Evolutionary conservation across 1,284 basidiomycete genomes (phyloP).

Genomic region (Mycosarcoma maydis): DNA sequence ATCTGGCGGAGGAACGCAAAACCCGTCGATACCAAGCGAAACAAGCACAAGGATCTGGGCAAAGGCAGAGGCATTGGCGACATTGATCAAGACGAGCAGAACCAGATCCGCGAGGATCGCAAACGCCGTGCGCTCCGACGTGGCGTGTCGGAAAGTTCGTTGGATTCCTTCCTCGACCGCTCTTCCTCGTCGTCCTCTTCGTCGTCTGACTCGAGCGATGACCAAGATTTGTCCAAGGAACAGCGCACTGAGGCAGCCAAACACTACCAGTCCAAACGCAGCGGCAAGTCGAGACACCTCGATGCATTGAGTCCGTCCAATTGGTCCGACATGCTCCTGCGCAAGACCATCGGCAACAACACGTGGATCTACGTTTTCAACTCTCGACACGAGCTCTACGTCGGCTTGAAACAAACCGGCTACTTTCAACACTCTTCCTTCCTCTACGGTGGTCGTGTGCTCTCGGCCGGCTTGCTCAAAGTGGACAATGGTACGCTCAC

Average conservation of each 20-base stretch:
- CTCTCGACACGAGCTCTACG: slow-evolving; percentile 54
- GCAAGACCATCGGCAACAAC: slow-evolving; percentile 52
- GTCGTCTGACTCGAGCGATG: slow-evolving; percentile 30
- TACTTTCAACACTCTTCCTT: slow-evolving; percentile 61
- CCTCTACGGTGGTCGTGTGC: slow-evolving; percentile 56
- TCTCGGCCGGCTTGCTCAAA: slow-evolving; percentile 55
- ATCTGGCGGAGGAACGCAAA: slow-evolving; percentile 77
- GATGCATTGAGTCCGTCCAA: slow-evolving; percentile 43
- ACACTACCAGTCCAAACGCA: slow-evolving; percentile 48
- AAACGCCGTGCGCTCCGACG: slow-evolving; percentile 31
- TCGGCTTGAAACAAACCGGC: slow-evolving; percentile 60
- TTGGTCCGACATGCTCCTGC: slow-evolving; percentile 52
- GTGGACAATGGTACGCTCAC: slow-evolving; percentile 51
- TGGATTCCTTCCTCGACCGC: slow-evolving; percentile 30
- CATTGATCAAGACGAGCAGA: slow-evolving; percentile 52
- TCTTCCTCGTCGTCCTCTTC: slow-evolving; percentile 32
- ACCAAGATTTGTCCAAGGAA: slow-evolving; percentile 31
- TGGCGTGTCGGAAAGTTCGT: slow-evolving; percentile 39
- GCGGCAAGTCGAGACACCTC: slow-evolving; percentile 35
- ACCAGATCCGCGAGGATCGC: slow-evolving; percentile 26
- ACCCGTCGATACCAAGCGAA: slow-evolving; percentile 68
- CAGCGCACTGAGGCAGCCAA: slow-evolving; percentile 19
- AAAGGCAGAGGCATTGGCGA: slow-evolving; percentile 64
- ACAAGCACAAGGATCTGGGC: slow-evolving; percentile 59
- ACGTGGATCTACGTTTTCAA: slow-evolving; percentile 62